phyloP scores from a whole-genome alignment of 1,139 yeast species.

The Pichia sp. region DNA sequence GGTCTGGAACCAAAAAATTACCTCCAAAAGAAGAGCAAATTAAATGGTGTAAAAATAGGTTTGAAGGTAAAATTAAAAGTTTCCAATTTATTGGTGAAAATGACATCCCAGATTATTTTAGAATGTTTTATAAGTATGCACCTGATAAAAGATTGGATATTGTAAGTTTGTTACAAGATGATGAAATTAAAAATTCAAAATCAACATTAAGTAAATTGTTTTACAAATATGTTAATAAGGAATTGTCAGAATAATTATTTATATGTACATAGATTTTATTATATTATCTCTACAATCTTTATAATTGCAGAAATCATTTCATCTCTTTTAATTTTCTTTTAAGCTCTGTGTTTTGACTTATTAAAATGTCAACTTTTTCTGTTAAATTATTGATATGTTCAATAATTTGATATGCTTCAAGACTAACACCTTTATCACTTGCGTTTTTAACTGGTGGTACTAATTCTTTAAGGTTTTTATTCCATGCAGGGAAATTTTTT shows the following conservation, averaged over 20 bases:
- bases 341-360: conserved; percentile 39
- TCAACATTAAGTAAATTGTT: too few species aligned
- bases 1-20: conserved; percentile 29
- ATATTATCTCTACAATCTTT: too few species aligned
- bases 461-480: conserved; percentile 37
- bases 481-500: conserved; percentile 46
- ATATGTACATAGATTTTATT: too few species aligned
- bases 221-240: too few species aligned
- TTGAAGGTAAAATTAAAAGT: conserved; percentile 19
- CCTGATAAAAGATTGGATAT: conserved; percentile 27
- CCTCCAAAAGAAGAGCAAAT: conserved; percentile 25
- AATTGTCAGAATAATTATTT: too few species aligned
- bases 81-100: conserved; percentile 31
- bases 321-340: conserved; percentile 18
- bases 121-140: conserved; percentile 24
- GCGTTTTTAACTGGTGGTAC: conserved; percentile 58
- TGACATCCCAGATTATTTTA: conserved; percentile 28
- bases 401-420: conserved; percentile 59
- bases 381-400: conserved; percentile 43
- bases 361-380: conserved; percentile 36
- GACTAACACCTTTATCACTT: conserved; percentile 49
- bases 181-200: too few species aligned
- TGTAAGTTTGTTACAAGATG: too few species aligned
- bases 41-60: conserved; percentile 20
- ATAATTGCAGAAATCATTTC: neutral